Base-by-base conservation (phyloP, 2,329 filamentous ascomycete species). In the Arachnomyces sp. region DNA sequence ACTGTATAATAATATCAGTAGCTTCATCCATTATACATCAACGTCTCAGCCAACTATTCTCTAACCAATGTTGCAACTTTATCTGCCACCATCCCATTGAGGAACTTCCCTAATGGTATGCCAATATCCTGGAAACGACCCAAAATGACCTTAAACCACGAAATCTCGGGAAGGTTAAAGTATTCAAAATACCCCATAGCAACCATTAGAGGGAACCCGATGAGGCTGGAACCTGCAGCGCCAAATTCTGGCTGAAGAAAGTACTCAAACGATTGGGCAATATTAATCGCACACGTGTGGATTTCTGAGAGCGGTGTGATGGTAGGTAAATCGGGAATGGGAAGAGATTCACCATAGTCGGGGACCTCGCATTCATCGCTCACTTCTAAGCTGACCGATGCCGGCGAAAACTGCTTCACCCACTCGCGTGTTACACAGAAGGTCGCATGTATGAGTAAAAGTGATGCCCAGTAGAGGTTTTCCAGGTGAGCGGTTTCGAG, bases 201-300 rank as follows among this genome's bases (percentile, higher is more conserved):
- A 8, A 47, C 34, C 9, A 36, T 34, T n/a, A 42, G 18, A 31
- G 47, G 42, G 21, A 44, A 47, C 13, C 28, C 42, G 29, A 45
- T 39, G 4, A 42, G 21, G 12, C 44, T 34, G 4, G 35, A 31
- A 14, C 38, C 44, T 16, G 43, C 14, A 5, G 44, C 25, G 14
- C 37, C 42, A 29, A 43, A 45, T 9, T 47, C 46, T 15, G 46
- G 42, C n/a, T 44, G 34, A 2, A 49, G 21, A 31, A 49, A 49
- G 33, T 47, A 49, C 33, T 49, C 46, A 2, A 47, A 32, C 3
- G 46, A 47, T 14, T 37, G 34, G 11, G 38, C 39, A 32, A 49
- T 45, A 9, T 43, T 40, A 12, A 40, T 36, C 14, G 46, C 39
- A 11, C 36, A 12, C 7, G 12, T 11, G 7, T n/a, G 5, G 18